These are phyloP conservation scores for Chloromonas sp. DNA, from an alignment of 163 green algal species.

Conservation along the genomic window DNA sequence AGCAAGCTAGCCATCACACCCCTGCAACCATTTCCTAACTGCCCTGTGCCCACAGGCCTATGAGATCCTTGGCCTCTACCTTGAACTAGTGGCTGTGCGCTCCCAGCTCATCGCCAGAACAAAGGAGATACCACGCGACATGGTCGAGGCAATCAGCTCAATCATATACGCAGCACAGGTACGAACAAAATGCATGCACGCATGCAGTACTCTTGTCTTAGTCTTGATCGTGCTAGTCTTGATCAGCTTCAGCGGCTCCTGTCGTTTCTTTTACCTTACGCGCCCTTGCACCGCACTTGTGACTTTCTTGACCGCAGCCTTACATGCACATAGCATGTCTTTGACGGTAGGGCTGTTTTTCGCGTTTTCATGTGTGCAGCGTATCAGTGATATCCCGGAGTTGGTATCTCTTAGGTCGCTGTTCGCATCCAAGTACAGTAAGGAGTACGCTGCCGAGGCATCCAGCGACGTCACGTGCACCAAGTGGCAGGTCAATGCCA, in stretches of 20 bases:
- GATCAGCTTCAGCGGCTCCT: not conserved
- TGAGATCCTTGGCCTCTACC: slow-evolving; percentile 80
- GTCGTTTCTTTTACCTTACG: too few relatives aligned
- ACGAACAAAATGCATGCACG: not conserved
- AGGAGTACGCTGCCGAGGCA: slow-evolving; percentile 51
- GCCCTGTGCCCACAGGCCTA: slow-evolving; percentile 35
- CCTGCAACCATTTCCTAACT: too few relatives aligned
- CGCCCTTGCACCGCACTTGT: too few relatives aligned
- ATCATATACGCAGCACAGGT: slow-evolving; percentile 61
- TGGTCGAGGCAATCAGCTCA: slow-evolving; percentile 65
- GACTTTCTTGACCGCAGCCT: too few relatives aligned
- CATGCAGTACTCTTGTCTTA: not conserved
- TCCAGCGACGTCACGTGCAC: slow-evolving; percentile 45
- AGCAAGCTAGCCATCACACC: too few relatives aligned
- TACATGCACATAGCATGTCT: too few relatives aligned
- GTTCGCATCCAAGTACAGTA: slow-evolving; percentile 70
- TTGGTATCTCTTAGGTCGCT: slow-evolving; percentile 46
- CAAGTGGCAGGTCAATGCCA: slow-evolving; percentile 66
- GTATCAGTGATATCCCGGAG: slow-evolving; percentile 62
- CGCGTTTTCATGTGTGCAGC: slow-evolving; percentile 5
- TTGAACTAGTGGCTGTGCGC: slow-evolving; percentile 74
- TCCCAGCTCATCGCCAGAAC: slow-evolving; percentile 62
- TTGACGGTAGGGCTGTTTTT: too few relatives aligned
- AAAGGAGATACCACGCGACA: slow-evolving; percentile 60
- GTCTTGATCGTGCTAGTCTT: not conserved